These are phyloP conservation scores for Trichoderma gracile DNA, from an alignment of 2,329 filamentous ascomycete genomes.

Conservation along the genomic window DNA sequence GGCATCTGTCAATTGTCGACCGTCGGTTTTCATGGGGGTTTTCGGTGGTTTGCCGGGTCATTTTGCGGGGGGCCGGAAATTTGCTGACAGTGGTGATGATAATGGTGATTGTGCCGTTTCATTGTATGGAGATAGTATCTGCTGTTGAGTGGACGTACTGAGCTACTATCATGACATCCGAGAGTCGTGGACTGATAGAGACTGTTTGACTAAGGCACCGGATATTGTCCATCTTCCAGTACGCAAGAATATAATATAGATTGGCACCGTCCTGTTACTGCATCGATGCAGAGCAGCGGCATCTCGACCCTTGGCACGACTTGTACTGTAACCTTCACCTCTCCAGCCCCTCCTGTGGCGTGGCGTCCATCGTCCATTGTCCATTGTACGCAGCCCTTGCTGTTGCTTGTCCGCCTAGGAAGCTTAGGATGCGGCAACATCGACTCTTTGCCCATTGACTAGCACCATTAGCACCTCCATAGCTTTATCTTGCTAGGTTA, in stretches of 20 bases:
- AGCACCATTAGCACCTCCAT: too few relatives aligned
- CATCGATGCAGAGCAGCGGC: not conserved
- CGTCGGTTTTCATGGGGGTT: not conserved
- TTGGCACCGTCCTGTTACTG: not conserved
- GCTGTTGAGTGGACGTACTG: too few relatives aligned
- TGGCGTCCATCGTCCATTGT: constrained; percentile 4
- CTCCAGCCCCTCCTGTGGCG: constrained; percentile 8
- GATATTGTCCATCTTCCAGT: not conserved
- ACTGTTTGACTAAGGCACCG: not conserved
- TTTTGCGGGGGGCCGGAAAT: constrained; percentile 19
- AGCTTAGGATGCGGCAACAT: not conserved
- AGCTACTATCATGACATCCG: too few relatives aligned
- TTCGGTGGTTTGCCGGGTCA: constrained; percentile 24
- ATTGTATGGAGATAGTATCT: too few relatives aligned
- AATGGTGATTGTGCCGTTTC: too few relatives aligned
- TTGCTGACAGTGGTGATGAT: not conserved
- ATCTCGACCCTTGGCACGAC: constrained; percentile 1
- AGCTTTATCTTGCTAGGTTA: constrained; percentile 13
- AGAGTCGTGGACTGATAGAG: not conserved
- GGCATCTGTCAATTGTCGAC: constrained; percentile 15
- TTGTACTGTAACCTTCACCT: constrained; percentile 13
- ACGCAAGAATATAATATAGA: not conserved
- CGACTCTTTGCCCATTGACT: not conserved
- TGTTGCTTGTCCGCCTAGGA: not conserved
- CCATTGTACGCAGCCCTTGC: not conserved